Evolutionary conservation across 2,329 filamentous ascomycete species (phyloP), one percentile per base, ranked within the genome.

Genomic region (Exophiala oligosperma): DNA sequence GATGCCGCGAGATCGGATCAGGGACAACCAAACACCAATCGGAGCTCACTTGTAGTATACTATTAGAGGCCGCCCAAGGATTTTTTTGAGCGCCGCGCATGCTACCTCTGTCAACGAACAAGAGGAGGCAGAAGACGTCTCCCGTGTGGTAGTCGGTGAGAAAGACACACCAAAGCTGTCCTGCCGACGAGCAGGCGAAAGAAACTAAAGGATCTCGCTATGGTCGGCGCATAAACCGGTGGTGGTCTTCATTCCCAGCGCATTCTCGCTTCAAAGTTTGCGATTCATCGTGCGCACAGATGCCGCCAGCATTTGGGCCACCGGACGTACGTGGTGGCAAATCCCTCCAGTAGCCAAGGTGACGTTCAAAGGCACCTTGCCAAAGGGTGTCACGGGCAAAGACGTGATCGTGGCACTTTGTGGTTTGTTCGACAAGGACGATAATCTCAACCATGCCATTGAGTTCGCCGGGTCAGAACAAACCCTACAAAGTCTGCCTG

Each of bases 361-460:
- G 24, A 92, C 84, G 0, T 80, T 97, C 9, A 90, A 82, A 0
- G 92, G 92, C 5, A 74, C 84, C 0, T 77, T 96, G 5, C 92
- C 91, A 0, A 76, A 78, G 1, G 92, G 92, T 9, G 92, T 96
- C 1, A 91, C 89, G 0, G 93, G 92, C 29, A 97, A 99, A 74
- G 94, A 97, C 72, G 89, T 96, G 11, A 97, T 97, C 64, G 84
- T 97, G 26, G 90, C 91, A 0, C 81, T 97, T 1, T 95, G 91
- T 66, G 90, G 89, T 1, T 76, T 96, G 0, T 95, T 97, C 78
- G 89, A 90, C 74, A 85, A 89, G 54, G 88, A 91, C 66, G 91
- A 96, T 46, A 93, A 97, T 0, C 80, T 97, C 12, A 97, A 97
- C 75, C 91, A 96, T 70, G 86, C 86, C 4, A 87, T 97, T 60